These are phyloP conservation scores for Rhodofomes roseus DNA, from an alignment of 1,284 basidiomycete species.

Conservation along the genomic window DNA sequence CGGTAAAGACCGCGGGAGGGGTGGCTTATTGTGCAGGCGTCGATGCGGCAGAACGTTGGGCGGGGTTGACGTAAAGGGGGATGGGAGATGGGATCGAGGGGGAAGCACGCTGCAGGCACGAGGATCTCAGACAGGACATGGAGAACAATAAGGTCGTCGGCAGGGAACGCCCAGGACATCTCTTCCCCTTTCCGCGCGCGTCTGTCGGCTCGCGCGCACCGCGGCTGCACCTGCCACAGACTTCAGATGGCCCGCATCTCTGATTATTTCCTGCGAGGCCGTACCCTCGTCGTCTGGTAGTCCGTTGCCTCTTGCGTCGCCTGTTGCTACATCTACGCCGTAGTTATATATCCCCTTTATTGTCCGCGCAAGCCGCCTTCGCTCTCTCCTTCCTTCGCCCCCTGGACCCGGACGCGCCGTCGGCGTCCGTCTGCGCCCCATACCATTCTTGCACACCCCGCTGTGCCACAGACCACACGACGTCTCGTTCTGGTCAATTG, in stretches of 20 bases:
- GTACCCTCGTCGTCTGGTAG: background rate
- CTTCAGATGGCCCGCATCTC: slow-evolving; percentile 6
- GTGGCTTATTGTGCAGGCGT: background rate
- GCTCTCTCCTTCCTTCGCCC: slow-evolving; percentile 4
- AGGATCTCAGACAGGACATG: slow-evolving; percentile 10
- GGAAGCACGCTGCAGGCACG: slow-evolving; percentile 5
- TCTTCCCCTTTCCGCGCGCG: slow-evolving; percentile 4
- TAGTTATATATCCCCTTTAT: slow-evolving; percentile 2
- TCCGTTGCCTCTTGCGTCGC: background rate
- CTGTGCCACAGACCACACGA: slow-evolving; percentile 4
- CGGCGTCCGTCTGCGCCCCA: background rate
- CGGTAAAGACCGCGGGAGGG: background rate
- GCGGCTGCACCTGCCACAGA: background rate
- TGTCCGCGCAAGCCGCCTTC: slow-evolving; percentile 3
- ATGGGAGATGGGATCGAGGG: background rate
- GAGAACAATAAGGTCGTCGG: slow-evolving; percentile 11
- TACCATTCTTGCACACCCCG: background rate
- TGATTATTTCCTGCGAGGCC: too few relatives aligned
- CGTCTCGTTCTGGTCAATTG: slow-evolving; percentile 11
- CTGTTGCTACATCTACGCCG: background rate
- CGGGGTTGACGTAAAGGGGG: background rate
- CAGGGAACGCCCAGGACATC: background rate
- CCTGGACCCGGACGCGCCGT: background rate
- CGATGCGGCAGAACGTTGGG: background rate
- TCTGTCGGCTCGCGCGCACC: background rate